Evolutionary conservation across 148 eudicot species (phyloP), one percentile per base, ranked within the genome.

Genomic region (Spergularia marina): DNA sequence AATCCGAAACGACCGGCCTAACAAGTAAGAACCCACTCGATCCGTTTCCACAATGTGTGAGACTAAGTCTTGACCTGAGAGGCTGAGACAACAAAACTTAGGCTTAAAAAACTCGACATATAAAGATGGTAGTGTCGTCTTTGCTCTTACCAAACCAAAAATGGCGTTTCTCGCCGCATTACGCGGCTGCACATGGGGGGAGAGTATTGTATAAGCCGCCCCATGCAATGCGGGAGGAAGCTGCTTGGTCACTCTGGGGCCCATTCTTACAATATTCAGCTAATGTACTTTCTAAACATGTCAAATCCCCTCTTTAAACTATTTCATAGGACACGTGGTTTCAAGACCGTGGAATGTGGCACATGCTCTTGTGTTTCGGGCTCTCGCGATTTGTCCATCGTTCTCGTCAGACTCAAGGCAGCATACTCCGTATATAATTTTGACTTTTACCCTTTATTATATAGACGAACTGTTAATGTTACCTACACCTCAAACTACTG

Each of bases 121-220:
- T 39, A 41, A 54, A 70, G 34, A 59, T 20, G 40, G 36, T 21
- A 73, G 55, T 65, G 69, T 25, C 25, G 36, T 67, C 10, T 36
- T 0, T 3, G 15, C 10, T 44, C 49, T 65, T 5, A 34, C 23
- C 4, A 15, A 23, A 58, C 36, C 34, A 9, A 56, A 5, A 8
- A 44, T 44, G 49, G 49, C 10, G n/a, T 25, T 41, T 25, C 44
- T 23, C 44, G 41, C 36, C 17, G 30, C 7, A 52, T 25, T 15
- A 61, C 40, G 72, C 76, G 69, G 82, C 77, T 79, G 68, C 82
- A 79, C 82, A 79, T 79, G 82, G 81, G 51, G 41, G 39, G 11
- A 2, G 14, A 13, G 12, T 44, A 44, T 6, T 44, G 49, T 6
- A 44, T 44, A 44, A 44, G 49, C 62, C 21, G 25, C 62, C 59